Evolutionary conservation across 768 basidiomycete species (phyloP).

Genomic region (Paxillus involutus): DNA sequence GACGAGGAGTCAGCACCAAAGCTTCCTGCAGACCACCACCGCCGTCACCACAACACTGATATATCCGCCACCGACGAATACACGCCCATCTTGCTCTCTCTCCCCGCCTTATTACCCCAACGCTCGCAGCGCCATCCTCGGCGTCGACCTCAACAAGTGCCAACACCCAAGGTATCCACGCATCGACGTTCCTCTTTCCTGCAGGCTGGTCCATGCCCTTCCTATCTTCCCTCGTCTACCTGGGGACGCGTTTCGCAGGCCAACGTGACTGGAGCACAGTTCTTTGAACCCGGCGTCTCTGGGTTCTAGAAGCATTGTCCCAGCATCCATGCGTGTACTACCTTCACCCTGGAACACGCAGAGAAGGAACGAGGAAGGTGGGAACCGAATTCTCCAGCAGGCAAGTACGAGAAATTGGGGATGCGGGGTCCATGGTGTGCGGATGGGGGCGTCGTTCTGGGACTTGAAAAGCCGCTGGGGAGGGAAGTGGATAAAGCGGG

Average conservation of each 20-base stretch:
- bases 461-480: slow-evolving; percentile 33
- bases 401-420: slow-evolving; percentile 67
- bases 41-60: too few species aligned
- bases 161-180: slow-evolving; percentile 55
- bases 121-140: slow-evolving; percentile 1
- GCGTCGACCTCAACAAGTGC: slow-evolving; percentile 21
- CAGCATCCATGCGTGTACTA: slow-evolving; percentile 50
- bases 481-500: slow-evolving; percentile 12
- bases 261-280: slow-evolving; percentile 82
- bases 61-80: too few species aligned
- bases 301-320: slow-evolving; percentile 87
- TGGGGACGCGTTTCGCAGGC: slow-evolving; percentile 82
- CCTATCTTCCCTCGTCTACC: slow-evolving; percentile 76
- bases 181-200: slow-evolving; percentile 89
- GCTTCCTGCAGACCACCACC: too few species aligned
- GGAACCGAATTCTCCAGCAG: slow-evolving; percentile 85
- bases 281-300: slow-evolving; percentile 73
- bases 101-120: too few species aligned
- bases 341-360: slow-evolving; percentile 48
- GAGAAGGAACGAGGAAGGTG: slow-evolving; percentile 60
- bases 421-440: slow-evolving; percentile 79
- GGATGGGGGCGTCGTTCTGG: slow-evolving; percentile 74
- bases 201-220: slow-evolving; percentile 92
- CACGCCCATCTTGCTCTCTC: too few species aligned
- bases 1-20: too few species aligned